Conservation (phyloP, 495 filamentous ascomycete species). For the Hypoxylon crocopeplum region DNA sequence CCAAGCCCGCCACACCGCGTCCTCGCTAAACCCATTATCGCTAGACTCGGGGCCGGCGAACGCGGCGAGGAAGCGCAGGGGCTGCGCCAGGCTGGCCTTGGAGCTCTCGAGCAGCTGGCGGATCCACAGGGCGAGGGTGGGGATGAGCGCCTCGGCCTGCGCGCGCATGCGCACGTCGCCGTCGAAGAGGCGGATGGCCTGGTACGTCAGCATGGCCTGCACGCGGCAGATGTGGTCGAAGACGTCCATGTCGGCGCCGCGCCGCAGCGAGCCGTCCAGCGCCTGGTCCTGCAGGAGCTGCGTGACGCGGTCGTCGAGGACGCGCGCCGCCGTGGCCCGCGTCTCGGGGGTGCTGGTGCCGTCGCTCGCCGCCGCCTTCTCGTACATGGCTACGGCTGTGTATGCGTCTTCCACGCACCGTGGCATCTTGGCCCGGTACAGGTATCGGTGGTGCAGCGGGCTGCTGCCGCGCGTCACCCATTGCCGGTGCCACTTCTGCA, state of each 20-base stretch:
- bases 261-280: conserved; percentile 11
- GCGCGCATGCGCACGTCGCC: conserved; percentile 59
- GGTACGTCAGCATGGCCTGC: conserved; percentile 58
- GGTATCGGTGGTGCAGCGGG: conserved; percentile 30
- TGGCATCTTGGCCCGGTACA: conserved; percentile 32
- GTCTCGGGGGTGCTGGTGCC: conserved; percentile 8
- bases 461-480: conserved; percentile 37
- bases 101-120: conserved; percentile 44
- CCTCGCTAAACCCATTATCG: neutral
- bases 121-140: conserved; percentile 51
- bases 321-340: conserved; percentile 12
- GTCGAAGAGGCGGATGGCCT: conserved; percentile 65
- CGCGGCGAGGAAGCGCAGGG: conserved; percentile 23
- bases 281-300: conserved; percentile 34
- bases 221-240: conserved; percentile 51
- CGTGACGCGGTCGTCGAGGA: conserved; percentile 32
- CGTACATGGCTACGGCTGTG: conserved; percentile 30
- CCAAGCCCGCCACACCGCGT: conserved; percentile 47
- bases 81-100: conserved; percentile 29
- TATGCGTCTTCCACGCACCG: conserved; percentile 36
- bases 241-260: conserved; percentile 6
- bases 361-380: neutral
- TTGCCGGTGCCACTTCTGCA: conserved; percentile 28
- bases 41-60: neutral
- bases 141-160: conserved; percentile 53